Percentiles rank a stretch among this genome's conserved stretches.
Conservation (phyloP, 345 rosid genomes). For the Cardamine occulta region DNA sequence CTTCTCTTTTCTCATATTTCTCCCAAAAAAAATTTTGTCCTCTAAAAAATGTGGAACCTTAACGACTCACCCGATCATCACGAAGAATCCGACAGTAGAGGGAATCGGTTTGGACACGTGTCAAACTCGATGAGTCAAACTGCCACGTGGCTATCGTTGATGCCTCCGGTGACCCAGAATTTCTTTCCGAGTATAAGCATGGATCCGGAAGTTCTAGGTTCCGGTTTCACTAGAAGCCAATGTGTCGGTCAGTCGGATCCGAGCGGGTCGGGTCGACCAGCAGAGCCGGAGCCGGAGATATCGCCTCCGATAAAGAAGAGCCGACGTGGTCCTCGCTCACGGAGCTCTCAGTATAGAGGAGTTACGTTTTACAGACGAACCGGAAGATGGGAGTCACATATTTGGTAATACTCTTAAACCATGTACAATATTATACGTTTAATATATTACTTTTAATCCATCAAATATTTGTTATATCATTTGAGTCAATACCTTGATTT, state of each 20-base stretch:
- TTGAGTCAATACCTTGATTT: not conserved
- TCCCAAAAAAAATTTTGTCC: not conserved
- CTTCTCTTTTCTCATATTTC: slow-evolving; percentile 17
- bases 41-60: slow-evolving; percentile 43
- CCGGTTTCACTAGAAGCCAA: slow-evolving; percentile 64
- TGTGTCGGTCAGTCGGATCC: slow-evolving; percentile 72
- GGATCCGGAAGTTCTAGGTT: slow-evolving; percentile 23
- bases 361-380: slow-evolving; percentile 97
- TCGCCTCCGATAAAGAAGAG: slow-evolving; percentile 81
- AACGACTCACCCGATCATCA: slow-evolving; percentile 35
- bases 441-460: slow-evolving; percentile 4
- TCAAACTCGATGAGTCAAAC: slow-evolving; percentile 44
- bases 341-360: slow-evolving; percentile 96
- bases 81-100: slow-evolving; percentile 51
- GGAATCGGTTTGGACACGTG: slow-evolving; percentile 64
- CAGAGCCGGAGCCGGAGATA: slow-evolving; percentile 39
- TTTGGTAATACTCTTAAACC: slow-evolving; percentile 55
- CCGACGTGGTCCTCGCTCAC: slow-evolving; percentile 93
- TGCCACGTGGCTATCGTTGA: slow-evolving; percentile 8
- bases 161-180: slow-evolving; percentile 71
- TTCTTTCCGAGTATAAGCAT: slow-evolving; percentile 70
- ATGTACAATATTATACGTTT: not conserved
- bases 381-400: slow-evolving; percentile 99
- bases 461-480: not conserved
- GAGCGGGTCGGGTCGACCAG: slow-evolving; percentile 43